Evolutionary conservation across 2,329 filamentous ascomycete species (phyloP).

Genomic region (Clonostachys rhizophaga): DNA sequence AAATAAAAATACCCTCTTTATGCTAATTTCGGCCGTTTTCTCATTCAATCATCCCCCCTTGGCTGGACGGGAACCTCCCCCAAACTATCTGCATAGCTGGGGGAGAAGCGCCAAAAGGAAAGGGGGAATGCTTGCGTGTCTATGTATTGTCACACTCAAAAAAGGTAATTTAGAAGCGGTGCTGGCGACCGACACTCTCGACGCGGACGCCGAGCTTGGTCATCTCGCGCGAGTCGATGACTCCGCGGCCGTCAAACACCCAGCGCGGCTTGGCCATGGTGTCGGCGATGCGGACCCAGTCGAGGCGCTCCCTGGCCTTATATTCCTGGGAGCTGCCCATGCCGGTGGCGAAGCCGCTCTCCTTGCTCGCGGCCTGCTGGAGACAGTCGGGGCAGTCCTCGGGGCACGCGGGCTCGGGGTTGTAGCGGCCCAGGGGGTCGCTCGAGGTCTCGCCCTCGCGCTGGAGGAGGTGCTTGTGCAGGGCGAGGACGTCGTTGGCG

Average conservation of each 20-base stretch:
- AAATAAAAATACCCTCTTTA: too few species aligned
- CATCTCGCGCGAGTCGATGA: conserved; percentile 43
- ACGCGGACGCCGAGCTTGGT: conserved; percentile 44
- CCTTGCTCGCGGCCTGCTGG: conserved; percentile 29
- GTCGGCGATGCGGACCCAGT: conserved; percentile 45
- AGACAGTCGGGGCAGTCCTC: conserved; percentile 45
- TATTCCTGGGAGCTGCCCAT: conserved; percentile 38
- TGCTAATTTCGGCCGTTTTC: too few species aligned
- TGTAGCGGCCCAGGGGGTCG: conserved; percentile 42
- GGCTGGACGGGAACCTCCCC: too few species aligned
- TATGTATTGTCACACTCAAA: background rate
- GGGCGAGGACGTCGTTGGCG: conserved; percentile 39
- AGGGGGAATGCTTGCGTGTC: background rate
- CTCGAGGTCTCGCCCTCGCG: conserved; percentile 16
- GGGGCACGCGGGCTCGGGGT: conserved; percentile 36
- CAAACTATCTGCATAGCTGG: too few species aligned
- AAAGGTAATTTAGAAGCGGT: conserved; percentile 24
- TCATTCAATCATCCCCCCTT: too few species aligned
- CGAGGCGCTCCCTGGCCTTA: conserved; percentile 39
- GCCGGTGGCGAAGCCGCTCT: conserved; percentile 31
- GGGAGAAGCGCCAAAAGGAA: background rate
- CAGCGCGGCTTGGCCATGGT: conserved; percentile 48
- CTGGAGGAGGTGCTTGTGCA: conserved; percentile 41
- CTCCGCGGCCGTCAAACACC: conserved; percentile 53
- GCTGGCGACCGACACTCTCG: conserved; percentile 46